Evolutionary conservation across 225 moss, liverwort and hornwort genomes (phyloP).

Genomic region (Asterella californica): DNA sequence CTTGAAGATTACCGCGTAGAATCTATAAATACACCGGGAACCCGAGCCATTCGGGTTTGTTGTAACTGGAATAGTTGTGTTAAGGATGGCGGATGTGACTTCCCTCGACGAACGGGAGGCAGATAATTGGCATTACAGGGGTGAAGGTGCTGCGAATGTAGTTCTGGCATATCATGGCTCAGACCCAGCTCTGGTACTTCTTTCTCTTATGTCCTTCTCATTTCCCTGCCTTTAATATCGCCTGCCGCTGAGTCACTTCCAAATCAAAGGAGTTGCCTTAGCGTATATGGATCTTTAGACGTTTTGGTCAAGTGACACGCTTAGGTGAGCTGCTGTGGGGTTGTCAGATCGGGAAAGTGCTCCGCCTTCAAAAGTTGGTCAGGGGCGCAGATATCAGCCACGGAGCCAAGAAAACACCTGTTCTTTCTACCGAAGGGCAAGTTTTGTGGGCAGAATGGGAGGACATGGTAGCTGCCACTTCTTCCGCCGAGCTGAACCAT

Average conservation of each 20-base stretch:
- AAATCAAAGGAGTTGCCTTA: too few relatives aligned
- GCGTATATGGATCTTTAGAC: not conserved
- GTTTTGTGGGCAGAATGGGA: slow-evolving; percentile 78
- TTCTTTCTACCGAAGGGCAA: slow-evolving; percentile 61
- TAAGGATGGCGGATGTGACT: not conserved
- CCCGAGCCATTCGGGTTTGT: not conserved
- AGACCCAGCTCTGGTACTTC: slow-evolving; percentile 63
- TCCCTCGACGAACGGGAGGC: slow-evolving; percentile 47
- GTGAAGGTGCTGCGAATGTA: slow-evolving; percentile 90
- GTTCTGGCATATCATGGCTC: slow-evolving; percentile 71
- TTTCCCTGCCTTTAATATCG: not conserved
- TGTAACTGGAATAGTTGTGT: not conserved
- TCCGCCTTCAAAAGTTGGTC: slow-evolving; percentile 56
- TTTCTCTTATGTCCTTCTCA: not conserved
- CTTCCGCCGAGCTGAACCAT: slow-evolving; percentile 65
- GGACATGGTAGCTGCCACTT: slow-evolving; percentile 56
- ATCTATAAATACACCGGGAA: not conserved
- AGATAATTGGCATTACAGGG: slow-evolving; percentile 74
- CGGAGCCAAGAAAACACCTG: slow-evolving; percentile 25
- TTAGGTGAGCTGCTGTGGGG: not conserved
- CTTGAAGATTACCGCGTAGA: too few relatives aligned
- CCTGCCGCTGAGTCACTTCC: too few relatives aligned
- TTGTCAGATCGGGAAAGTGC: slow-evolving; percentile 58
- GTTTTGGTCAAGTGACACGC: not conserved
- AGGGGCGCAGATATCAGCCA: slow-evolving; percentile 28